Base-by-base conservation (phyloP, 1,284 basidiomycete species). In the Naganishia sp. region DNA sequence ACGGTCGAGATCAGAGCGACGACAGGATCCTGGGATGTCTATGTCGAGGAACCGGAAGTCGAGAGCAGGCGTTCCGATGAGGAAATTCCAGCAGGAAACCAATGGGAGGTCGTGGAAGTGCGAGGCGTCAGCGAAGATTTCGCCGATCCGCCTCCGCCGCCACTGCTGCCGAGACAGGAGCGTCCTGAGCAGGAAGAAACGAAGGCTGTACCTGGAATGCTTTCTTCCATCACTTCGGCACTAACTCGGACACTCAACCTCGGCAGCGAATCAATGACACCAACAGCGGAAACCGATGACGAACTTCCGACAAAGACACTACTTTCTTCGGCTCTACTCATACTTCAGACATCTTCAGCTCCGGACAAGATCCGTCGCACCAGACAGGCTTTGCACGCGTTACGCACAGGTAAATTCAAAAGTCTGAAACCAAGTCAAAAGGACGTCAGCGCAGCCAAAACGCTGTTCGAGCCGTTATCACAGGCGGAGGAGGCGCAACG, bases 81-180 rank as follows among this genome's bases (percentile, higher is more conserved):
- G 23, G 21, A 39, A 31, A 15, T 15, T 48, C 48, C 36, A 23
- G 15, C 6, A 3, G 21, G 48, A 39, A 61, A 61, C 23, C 78
- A 81, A 28, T 93, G 90, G 89, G 82, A 87, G 39, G 76, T 92
- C 3, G 85, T 92, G 18, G 89, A 90, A 72, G 78, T 90, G 36
- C 79, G 89, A 44, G 87, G 90, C 0, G 90, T 94, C 13, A 91
- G 90, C 53, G 90, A 94, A 84, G 89, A 87, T 63, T 90, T 90
- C 73, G 87, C 87, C 2, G 88, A 89, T 10, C 86, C 86, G 33
- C 82, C 83, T 1, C 72, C 79, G 31, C 65, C 73, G 1, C 63
- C 75, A 10, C 73, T 9, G 55, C 70, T 2, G n/a, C n/a, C 6
- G 25, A 42, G 9, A 21, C 18, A 6, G 53, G 25, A 44, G 31